Base-by-base conservation (phyloP, 1,284 basidiomycete species). In the Rhodotorula sp. region DNA sequence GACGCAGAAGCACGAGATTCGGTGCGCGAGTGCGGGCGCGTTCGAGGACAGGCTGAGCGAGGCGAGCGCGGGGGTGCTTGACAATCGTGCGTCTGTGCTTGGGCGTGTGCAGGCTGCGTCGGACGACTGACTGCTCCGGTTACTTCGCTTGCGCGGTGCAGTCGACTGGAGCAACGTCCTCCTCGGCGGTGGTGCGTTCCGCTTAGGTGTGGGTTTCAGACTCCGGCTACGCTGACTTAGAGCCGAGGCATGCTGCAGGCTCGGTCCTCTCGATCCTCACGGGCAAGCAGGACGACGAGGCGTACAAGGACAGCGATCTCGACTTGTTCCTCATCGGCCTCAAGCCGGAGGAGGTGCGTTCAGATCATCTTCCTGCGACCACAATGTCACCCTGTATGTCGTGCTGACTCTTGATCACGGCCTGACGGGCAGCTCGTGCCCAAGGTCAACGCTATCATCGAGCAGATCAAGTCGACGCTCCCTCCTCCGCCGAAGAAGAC, bases 91-190 rank as follows among this genome's bases (percentile, higher is more conserved):
- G 66, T 50, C n/a, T 21, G 19, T 52, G 17, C 42, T 45, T 45
- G 27, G 10, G 13, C 9, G 8, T 19, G 19, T 23, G 14, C 23
- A 49, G 46, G 46, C 48, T 19, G 8, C 23, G 17, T 16, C 9
- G 8, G 8, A 16, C 3, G 13, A 49, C 48, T 49, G 48, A 49
- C 48, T 16, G 17, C 3, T 19, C 52, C 34, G 34, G 5, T 2
- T 34, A 5, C 2, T 3, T 34, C 34, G 34, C 34, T 25, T 25
- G n/a, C 7, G 8, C 25, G 27, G 27, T 17, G 53, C 59, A 67
- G 66, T 67, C 34, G 60, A 67, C 60, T 67, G 61, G 55, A 46
- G 42, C 13, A 64, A 68, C 49, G 61, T 68, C 49, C 25, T 50
- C 25, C 50, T 68, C 21, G 67, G 67, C 21, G 61, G 61, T 25